Base-by-base conservation (phyloP, 2,329 filamentous ascomycete genomes). In the Plectosphaerella plurivora region DNA sequence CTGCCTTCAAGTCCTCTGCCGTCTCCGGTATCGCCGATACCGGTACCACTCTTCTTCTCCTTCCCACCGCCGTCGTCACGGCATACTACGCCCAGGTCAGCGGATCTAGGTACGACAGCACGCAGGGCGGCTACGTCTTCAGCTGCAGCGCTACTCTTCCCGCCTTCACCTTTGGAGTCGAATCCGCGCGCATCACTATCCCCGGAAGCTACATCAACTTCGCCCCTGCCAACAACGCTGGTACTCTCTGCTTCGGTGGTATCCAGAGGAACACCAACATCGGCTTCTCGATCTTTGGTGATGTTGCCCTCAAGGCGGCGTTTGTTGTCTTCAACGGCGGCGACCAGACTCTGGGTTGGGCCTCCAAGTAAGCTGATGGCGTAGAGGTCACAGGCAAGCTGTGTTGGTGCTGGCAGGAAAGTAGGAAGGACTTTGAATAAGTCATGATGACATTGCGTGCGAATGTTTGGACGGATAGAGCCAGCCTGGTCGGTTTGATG, bases 261-360 rank as follows among this genome's bases (percentile, higher is more conserved):
- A 76, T 87, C 49, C 83, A 87, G 73, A 67, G 53, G 47, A 53
- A 48, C 54, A 24, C 45, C 15, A 52, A 46, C 44, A 50, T 57
- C 6, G 53, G 49, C 9, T 70, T 83, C 62, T 76, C 70, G 60
- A 85, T 87, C 66, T 81, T 84, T 53, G 83, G 83, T 28, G 83
- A 86, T 59, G 72, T 83, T 56, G 83, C 85, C 71, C 72, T 86
- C 53, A 86, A 86, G 77, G 74, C 73, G 59, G 77, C 82, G 61
- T 85, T 82, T 58, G 79, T 79, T 45, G 75, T 86, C 51, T 84
- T 83, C 57, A 77, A 82, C 62, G 61, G 64, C 10, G 60, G 66
- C 33, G 68, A 66, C 3, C 69, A 67, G 33, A 61, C 63, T 44
- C 59, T 75, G 37, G 73, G 73, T 22, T 73, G 74, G 54, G 73